Base-by-base conservation (phyloP, 2,329 filamentous ascomycete genomes). In the Sclerotinia subarctica region DNA sequence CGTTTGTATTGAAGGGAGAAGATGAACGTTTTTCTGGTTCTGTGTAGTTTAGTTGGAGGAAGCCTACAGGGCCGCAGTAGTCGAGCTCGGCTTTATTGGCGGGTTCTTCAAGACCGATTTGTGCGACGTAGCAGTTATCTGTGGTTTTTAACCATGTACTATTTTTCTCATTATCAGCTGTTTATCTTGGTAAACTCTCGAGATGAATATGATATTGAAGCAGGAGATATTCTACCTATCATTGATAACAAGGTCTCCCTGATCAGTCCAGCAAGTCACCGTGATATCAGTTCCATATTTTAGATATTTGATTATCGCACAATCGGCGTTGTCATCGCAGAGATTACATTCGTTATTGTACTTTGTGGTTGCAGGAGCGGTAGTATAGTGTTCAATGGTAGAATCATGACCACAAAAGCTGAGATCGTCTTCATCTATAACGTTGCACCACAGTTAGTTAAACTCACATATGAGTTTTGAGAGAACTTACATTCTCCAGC, bases 291-390 rank as follows among this genome's bases (percentile, higher is more conserved):
- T 69, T 51, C 66, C 64, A 13, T 69, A 62, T 21, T 64, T 62
- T 2, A 69, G 49, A 59, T 73, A 73, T 42, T 64, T 57, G 7
- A 73, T 47, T 3, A 38, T 65, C 8, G 57, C 71, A 19, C 71
- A 73, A 54, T 58, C 54, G 2, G 21, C 47, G 17, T 72, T 69
- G 32, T 67, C 67, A 15, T 69, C 70, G 52, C 71, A 73, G 57
- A 73, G 59, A 29, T 71, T 72, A 35, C 72, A 73, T 53, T 73
- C 72, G 11, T 64, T 63, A 46, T 73, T 64, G 42, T 73, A 73
- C 46, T 72, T 66, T 5, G 65, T 67, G 10, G 58, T 67, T 11
- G 70, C 52, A 17, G 64, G 32, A 38, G 68, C 69, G 49, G 68
- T 69, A 5, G 71, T 73, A 29, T 70, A 65, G 24, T 71, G 67